Evolutionary conservation across 148 eudicot genomes (phyloP).

Genomic region (Nepenthes mirabilis): DNA sequence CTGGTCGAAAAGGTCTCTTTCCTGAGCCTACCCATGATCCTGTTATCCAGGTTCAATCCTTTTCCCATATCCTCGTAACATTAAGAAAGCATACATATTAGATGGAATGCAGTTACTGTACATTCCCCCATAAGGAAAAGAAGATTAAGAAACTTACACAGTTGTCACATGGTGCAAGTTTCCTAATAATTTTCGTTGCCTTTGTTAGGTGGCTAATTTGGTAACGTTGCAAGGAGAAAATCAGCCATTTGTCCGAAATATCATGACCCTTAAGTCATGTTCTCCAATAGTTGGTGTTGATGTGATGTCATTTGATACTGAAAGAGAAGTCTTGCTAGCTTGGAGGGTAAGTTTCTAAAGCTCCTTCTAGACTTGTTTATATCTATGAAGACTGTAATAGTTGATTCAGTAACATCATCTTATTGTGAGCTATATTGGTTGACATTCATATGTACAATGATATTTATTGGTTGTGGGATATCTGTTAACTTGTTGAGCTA

Average conservation of each 20-base stretch:
- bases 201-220: constrained; percentile 68
- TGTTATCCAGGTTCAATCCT: constrained; percentile 66
- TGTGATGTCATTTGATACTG: constrained; percentile 92
- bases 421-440: too few relatives aligned
- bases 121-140: neutral
- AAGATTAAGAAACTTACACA: too few relatives aligned
- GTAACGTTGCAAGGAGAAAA: constrained; percentile 91
- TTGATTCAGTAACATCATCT: neutral
- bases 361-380: neutral
- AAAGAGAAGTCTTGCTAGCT: constrained; percentile 76
- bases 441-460: too few relatives aligned
- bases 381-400: neutral
- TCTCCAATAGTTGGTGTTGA: constrained; percentile 96
- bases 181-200: neutral
- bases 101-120: neutral
- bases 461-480: too few relatives aligned
- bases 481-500: too few relatives aligned
- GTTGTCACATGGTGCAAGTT: too few relatives aligned
- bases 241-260: constrained; percentile 85
- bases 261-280: constrained; percentile 96
- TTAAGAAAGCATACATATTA: neutral
- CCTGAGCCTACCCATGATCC: constrained; percentile 95
- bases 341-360: constrained; percentile 67
- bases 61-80: neutral
- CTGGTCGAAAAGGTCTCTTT: constrained; percentile 96